Base-by-base conservation (phyloP, 192 early-diverging fungal species). In the Backusella circina region DNA sequence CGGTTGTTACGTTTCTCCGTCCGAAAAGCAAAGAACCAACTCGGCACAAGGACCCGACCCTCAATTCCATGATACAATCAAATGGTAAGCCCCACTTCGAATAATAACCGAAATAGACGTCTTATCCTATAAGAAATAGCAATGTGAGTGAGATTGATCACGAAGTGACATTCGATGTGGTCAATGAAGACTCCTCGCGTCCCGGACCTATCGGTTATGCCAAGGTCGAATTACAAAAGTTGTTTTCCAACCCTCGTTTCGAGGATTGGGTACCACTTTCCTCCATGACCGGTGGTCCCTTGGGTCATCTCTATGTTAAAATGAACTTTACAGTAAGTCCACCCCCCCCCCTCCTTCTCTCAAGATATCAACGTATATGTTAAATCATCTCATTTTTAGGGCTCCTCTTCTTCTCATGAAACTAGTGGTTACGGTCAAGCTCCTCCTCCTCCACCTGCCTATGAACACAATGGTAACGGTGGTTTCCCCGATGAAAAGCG, bases 21-120 rank as follows among this genome's bases (percentile, higher is more conserved):
- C 69, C 36, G 65, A 82, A n/a, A 79, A 82, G 61, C 80, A 82
- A 7, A 70, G 80, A 28, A 82, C 80, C 4, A 69, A 75, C 15
- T 67, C 61, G 57, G 74, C 70, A 41, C 57, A 54, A 3, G 80
- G 77, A 5, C 39, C 74, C 47, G 70, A 77, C 37, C 76, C 76
- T 23, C 73, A 76, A 21, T 82, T 73, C 47, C 67, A 79, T 44
- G 51, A 82, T n/a, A 78, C 65, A 21, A 54, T 82, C n/a, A 67
- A 35, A 28, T 67, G 54, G 80, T 74, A 78, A 64, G 36, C 54
- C 23, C n/a, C 3, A 2, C n/a, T n/a, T n/a, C n/a, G n/a, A n/a
- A n/a, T n/a, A n/a, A n/a, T n/a, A n/a, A n/a, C n/a, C n/a, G n/a
- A n/a, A n/a, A n/a, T n/a, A n/a, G n/a, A n/a, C n/a, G n/a, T n/a